Evolutionary conservation across 306 rosid genomes (phyloP).

Genomic region (Leucaena leucocephala): DNA sequence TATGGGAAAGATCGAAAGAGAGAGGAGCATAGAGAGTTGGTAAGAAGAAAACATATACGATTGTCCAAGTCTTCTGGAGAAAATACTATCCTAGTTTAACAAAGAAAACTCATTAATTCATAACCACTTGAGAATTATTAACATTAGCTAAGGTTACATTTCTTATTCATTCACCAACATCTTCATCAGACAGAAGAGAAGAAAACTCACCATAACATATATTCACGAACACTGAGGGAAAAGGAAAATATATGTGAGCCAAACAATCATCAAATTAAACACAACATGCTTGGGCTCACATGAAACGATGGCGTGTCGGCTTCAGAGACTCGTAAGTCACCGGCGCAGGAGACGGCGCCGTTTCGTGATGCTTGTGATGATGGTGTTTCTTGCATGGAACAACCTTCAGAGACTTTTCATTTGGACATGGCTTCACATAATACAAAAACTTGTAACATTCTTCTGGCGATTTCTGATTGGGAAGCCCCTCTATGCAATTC

Average conservation of each 20-base stretch:
- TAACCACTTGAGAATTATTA: neutral
- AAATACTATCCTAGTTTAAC: neutral
- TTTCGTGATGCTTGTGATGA: neutral
- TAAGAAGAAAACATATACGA: neutral
- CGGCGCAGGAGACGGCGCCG: constrained; percentile 21
- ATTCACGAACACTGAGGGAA: neutral
- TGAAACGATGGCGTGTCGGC: constrained; percentile 26
- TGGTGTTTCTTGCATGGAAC: constrained; percentile 47
- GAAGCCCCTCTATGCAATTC: constrained; percentile 62
- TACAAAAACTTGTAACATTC: constrained; percentile 41
- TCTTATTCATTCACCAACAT: neutral
- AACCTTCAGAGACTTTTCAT: constrained; percentile 10
- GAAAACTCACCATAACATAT: neutral
- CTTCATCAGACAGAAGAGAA: neutral
- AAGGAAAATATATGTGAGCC: neutral
- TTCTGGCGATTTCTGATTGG: constrained; percentile 39
- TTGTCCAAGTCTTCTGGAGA: neutral
- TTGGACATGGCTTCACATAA: constrained; percentile 31
- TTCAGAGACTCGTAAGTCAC: constrained; percentile 38
- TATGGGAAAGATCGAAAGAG: neutral
- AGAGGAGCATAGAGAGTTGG: neutral
- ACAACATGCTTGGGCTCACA: neutral
- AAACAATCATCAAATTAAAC: neutral
- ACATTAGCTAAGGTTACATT: neutral
- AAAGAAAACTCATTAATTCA: neutral